A percentile compares a stretch with the other conserved stretches of the same genome.
Evolutionary conservation across 2,329 filamentous ascomycete genomes (phyloP).

Genomic region (Claviceps maximensis): DNA sequence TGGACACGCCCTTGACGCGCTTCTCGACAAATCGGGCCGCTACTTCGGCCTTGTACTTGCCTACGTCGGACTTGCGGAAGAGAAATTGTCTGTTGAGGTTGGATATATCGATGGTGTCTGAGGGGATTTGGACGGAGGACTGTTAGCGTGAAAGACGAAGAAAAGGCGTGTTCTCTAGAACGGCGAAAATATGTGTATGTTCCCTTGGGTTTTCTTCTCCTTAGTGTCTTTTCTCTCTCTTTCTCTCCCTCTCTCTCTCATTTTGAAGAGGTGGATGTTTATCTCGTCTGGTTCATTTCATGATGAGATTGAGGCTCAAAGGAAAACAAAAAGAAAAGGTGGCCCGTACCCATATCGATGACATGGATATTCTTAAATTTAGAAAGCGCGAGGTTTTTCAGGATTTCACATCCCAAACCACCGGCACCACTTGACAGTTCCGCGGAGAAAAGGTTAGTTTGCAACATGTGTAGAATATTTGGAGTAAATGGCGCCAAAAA

Average conservation of each 20-base stretch:
- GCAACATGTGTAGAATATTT: neutral
- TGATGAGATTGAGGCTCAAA: no score
- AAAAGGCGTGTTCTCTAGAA: neutral
- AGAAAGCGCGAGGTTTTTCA: conserved; percentile 90
- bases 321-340: neutral
- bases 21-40: conserved; percentile 84
- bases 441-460: neutral
- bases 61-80: conserved; percentile 83
- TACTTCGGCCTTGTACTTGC: conserved; percentile 85
- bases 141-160: neutral
- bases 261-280: no score
- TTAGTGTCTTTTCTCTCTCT: neutral
- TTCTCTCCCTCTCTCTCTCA: no score
- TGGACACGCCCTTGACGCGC: conserved; percentile 78
- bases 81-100: conserved; percentile 97
- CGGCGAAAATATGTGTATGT: neutral
- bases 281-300: no score
- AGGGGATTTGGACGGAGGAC: neutral
- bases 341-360: conserved; percentile 81
- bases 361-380: conserved; percentile 97
- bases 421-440: conserved; percentile 62
- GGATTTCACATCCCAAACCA: conserved; percentile 86
- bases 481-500: no score
- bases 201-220: neutral
- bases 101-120: conserved; percentile 95